Conservation (phyloP, 2,329 filamentous ascomycete species). For the Aspergillus fumigatus region DNA sequence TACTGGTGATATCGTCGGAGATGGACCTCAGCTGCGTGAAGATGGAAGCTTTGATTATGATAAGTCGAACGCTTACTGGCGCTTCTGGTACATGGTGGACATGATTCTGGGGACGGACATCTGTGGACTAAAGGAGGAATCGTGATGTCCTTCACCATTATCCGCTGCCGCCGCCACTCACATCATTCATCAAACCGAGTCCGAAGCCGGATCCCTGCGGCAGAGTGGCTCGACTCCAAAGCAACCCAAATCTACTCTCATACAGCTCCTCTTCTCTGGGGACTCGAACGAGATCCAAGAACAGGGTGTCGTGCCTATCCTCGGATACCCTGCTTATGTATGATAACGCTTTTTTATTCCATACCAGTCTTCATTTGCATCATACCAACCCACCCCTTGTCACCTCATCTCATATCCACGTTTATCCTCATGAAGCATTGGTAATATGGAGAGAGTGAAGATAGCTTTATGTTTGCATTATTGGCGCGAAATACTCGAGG, state of each 20-base stretch:
- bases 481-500: background rate
- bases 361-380: background rate
- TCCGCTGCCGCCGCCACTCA: background rate
- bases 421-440: background rate
- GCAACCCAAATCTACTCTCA: background rate
- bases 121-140: slow-evolving; percentile 54
- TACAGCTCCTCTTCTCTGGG: background rate
- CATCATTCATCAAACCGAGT: background rate
- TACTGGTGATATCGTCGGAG: slow-evolving; percentile 50
- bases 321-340: background rate
- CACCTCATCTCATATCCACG: background rate
- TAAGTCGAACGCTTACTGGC: slow-evolving; percentile 57
- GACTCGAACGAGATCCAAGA: background rate
- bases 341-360: background rate
- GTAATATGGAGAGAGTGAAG: background rate
- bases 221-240: background rate
- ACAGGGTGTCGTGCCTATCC: background rate
- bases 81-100: slow-evolving; percentile 56
- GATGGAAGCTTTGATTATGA: slow-evolving; percentile 64
- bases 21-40: slow-evolving; percentile 42
- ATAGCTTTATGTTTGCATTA: background rate
- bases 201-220: background rate
- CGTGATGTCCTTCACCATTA: slow-evolving; percentile 19
- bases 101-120: slow-evolving; percentile 55
- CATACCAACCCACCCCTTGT: background rate